Evolutionary conservation across 495 filamentous ascomycete species (phyloP).

Genomic region (Penicillium lividum): DNA sequence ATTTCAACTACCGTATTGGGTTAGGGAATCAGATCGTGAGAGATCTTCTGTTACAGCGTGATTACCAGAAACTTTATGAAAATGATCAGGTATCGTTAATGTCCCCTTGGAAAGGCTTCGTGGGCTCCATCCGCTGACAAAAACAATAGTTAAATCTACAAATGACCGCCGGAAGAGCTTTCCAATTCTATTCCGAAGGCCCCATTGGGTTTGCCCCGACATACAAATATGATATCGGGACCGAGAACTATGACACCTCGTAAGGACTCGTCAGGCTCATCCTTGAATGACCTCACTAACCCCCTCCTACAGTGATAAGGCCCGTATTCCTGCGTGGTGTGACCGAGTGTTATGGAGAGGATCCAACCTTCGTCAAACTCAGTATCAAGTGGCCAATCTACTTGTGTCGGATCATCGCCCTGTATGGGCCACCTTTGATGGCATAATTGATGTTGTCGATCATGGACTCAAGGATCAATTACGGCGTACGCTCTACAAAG

Average conservation of each 20-base stretch:
- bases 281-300: not conserved
- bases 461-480: constrained; percentile 69
- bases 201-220: constrained; percentile 84
- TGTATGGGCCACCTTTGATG: constrained; percentile 86
- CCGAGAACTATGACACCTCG: constrained; percentile 89
- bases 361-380: constrained; percentile 72
- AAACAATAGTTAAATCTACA: constrained; percentile 76
- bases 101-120: not conserved
- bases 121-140: constrained; percentile 10
- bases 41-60: constrained; percentile 64
- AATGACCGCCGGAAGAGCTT: constrained; percentile 89
- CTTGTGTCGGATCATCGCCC: constrained; percentile 92
- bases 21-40: constrained; percentile 77
- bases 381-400: constrained; percentile 76
- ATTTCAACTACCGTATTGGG: constrained; percentile 98
- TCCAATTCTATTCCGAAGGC: constrained; percentile 88
- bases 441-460: constrained; percentile 75
- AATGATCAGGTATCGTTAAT: constrained; percentile 76
- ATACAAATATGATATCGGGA: constrained; percentile 91
- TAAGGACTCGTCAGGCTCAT: constrained; percentile 40
- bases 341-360: constrained; percentile 91
- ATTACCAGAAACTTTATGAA: constrained; percentile 79
- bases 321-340: constrained; percentile 94
- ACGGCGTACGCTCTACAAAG: constrained; percentile 68
- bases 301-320: constrained; percentile 67